Evolutionary conservation across 768 basidiomycete genomes (phyloP).

Genomic region (Termitomyces sp.): DNA sequence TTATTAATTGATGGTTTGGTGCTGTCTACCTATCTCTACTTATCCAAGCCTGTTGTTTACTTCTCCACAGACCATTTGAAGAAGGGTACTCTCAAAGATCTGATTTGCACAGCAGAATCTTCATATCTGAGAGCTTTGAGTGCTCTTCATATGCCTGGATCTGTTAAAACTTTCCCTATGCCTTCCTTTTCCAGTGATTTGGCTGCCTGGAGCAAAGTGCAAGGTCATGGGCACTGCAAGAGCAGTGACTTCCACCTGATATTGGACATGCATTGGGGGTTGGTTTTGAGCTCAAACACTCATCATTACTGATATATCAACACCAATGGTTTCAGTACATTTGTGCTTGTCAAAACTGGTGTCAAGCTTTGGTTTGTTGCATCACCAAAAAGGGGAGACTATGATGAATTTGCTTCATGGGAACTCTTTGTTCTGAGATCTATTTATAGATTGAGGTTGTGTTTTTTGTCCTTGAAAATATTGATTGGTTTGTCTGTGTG

Average conservation of each 20-base stretch:
- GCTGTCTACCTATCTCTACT: no score
- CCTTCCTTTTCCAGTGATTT: not conserved
- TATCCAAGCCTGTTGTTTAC: no score
- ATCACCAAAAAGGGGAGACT: no score
- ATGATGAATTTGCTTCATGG: no score
- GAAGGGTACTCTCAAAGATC: not conserved
- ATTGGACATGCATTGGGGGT: not conserved
- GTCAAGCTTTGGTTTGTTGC: no score
- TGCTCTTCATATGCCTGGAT: not conserved
- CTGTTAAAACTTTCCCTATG: not conserved
- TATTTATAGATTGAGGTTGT: no score
- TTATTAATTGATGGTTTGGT: no score
- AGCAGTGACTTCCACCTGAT: not conserved
- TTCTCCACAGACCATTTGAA: not conserved
- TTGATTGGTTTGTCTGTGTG: no score
- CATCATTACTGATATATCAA: not conserved
- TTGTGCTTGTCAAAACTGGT: no score
- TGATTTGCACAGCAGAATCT: not conserved
- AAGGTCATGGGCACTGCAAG: not conserved
- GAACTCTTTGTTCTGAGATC: no score
- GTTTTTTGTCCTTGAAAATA: no score
- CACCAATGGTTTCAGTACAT: no score
- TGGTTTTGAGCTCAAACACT: not conserved
- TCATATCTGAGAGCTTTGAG: not conserved
- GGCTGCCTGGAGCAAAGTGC: not conserved